A percentile compares a stretch with the other conserved stretches of the same genome.
Conservation (phyloP, 306 rosid genomes). For the Carpinus fangiana region DNA sequence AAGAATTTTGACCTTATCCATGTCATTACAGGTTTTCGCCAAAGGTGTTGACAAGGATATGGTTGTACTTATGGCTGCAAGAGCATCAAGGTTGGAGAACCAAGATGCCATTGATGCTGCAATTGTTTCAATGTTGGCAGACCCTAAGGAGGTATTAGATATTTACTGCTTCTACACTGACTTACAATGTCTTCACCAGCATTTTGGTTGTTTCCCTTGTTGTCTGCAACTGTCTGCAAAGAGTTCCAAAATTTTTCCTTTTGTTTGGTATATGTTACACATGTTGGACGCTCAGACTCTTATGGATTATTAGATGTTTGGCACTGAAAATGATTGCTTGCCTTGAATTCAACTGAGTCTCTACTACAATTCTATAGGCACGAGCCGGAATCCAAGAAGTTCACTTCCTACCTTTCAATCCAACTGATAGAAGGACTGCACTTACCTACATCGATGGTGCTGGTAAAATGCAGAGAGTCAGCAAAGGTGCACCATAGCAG, state of each 20-base stretch:
- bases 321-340: neutral
- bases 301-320: neutral
- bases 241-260: neutral
- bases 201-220: neutral
- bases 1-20: neutral
- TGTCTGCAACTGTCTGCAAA: neutral
- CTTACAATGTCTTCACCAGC: neutral
- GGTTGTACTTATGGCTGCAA: constrained; percentile 80
- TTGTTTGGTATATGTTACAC: neutral
- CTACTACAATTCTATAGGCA: constrained; percentile 36
- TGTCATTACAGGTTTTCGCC: constrained; percentile 48
- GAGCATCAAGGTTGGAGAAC: constrained; percentile 76
- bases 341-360: constrained; percentile 7
- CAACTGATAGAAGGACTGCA: constrained; percentile 75
- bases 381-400: constrained; percentile 64
- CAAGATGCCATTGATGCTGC: constrained; percentile 80
- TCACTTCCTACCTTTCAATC: constrained; percentile 81
- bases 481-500: constrained; percentile 91
- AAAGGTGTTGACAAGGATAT: constrained; percentile 57
- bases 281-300: neutral
- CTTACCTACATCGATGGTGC: constrained; percentile 58
- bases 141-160: constrained; percentile 66
- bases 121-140: constrained; percentile 70
- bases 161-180: neutral
- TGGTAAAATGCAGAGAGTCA: constrained; percentile 67